Percentiles rank a stretch among this genome's conserved stretches.
These are phyloP conservation scores for Trapa incisa DNA, from an alignment of 345 rosid genomes.

Conservation along the genomic window DNA sequence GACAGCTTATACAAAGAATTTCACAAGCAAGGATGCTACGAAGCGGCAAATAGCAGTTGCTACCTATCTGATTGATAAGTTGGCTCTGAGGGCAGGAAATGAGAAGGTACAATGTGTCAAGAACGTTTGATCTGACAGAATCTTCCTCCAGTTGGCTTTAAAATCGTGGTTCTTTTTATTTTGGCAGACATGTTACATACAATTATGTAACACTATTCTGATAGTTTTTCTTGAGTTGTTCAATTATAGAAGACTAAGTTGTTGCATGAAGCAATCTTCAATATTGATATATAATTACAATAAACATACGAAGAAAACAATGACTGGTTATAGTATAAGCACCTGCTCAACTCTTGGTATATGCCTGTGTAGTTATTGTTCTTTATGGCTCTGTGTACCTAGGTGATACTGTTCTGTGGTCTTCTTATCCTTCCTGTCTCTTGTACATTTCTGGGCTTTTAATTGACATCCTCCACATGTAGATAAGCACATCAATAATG, in stretches of 20 bases:
- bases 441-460: no score
- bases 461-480: no score
- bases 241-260: no score
- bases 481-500: no score
- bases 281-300: not conserved
- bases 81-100: constrained; percentile 99
- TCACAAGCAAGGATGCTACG: constrained; percentile 49
- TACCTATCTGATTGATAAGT: constrained; percentile 89
- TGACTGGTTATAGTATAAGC: not conserved
- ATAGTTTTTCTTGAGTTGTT: no score
- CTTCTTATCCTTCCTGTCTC: no score
- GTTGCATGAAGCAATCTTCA: not conserved
- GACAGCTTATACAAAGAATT: constrained; percentile 77
- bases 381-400: not conserved
- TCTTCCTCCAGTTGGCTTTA: not conserved
- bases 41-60: constrained; percentile 92
- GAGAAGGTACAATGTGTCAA: constrained; percentile 61
- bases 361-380: not conserved
- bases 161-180: not conserved
- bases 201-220: no score
- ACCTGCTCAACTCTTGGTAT: not conserved
- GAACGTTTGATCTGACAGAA: not conserved
- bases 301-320: not conserved
- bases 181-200: not conserved
- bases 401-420: no score